phyloP scores from a whole-genome alignment of 257 asterid species.

The Forsythia suspensa region DNA sequence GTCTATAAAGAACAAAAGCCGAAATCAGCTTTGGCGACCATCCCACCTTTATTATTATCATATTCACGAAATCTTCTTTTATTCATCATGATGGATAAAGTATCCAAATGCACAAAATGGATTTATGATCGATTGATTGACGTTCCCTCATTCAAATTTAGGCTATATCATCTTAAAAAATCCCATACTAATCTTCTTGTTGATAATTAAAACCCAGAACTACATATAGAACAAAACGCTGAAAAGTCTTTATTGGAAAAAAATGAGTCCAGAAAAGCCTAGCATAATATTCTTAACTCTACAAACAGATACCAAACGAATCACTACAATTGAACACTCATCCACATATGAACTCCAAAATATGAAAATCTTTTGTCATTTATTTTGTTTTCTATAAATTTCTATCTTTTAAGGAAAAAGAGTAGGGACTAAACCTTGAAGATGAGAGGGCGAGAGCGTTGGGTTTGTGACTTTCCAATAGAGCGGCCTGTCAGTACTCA shows the following conservation, averaged over 20 bases:
- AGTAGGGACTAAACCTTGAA: slow-evolving; percentile 51
- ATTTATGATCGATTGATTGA: too few species aligned
- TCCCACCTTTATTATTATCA: background rate
- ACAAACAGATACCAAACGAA: slow-evolving; percentile 4
- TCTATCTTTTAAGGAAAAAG: background rate
- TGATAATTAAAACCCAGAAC: background rate
- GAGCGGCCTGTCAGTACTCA: slow-evolving; percentile 53
- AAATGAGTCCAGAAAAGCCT: slow-evolving; percentile 9
- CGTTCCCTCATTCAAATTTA: too few species aligned
- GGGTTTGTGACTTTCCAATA: slow-evolving; percentile 92
- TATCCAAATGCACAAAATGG: too few species aligned
- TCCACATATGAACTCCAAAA: background rate
- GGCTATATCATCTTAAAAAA: background rate
- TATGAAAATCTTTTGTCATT: too few species aligned
- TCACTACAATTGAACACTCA: background rate
- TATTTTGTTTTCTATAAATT: too few species aligned
- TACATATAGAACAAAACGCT: background rate
- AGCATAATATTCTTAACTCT: background rate
- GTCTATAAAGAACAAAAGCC: slow-evolving; percentile 47
- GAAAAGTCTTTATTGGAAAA: background rate
- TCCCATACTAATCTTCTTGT: background rate
- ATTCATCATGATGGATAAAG: too few species aligned
- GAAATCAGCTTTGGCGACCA: slow-evolving; percentile 11
- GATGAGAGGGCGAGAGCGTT: slow-evolving; percentile 89
- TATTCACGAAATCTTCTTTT: too few species aligned